Base-by-base conservation (phyloP, 2,329 filamentous ascomycete species). In the Elsinoe batatas region DNA sequence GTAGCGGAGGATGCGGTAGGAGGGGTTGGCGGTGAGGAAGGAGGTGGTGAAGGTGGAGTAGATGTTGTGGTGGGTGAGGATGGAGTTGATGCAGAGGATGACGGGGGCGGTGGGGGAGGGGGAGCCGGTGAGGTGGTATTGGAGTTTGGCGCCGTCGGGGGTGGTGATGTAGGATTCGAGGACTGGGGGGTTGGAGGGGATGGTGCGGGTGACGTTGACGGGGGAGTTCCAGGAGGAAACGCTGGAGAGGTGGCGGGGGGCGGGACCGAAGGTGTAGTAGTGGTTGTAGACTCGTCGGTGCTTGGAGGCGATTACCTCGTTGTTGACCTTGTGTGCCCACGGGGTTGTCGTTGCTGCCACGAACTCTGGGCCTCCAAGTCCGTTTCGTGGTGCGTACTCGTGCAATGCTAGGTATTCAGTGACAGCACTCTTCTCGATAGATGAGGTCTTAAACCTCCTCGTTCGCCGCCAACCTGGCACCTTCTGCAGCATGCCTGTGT, bases 401-500 rank as follows among this genome's bases (percentile, higher is more conserved):
- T 91, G 84, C 32, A 94, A 74, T 0, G 80, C 77, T 1, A 91
- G 71, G 61, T 79, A 82, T 61, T 82, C 80, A 0, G 76, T 74
- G 4, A 75, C 70, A 1, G 64, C 64, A 22, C 63, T 62, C 18
- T 78, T 73, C 56, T 84, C 82, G 2, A 89, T 74, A 32, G 75
- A 75, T 0, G 83, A 84, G 2, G 85, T 86, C 57, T 80, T 78
- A 69, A 85, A 90, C 40, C 85, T 72, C 37, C 88, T 78, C 13
- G 84, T 85, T 36, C 88, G 81, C 58, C 87, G 71, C 87, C 88
- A 95, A 3, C 89, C 89, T 0, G 87, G 84, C 0, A 91, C 79
- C 64, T 85, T 85, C 59, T 83, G 74, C 57, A 94, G 67, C 78
- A 90, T 79, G 2, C 77, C 75, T 17, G 85, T 76, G 67, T 93